A percentile compares a stretch with the other conserved stretches of the same genome.
phyloP scores from a whole-genome alignment of 1,284 basidiomycete genomes.

The Boletus smithii region DNA sequence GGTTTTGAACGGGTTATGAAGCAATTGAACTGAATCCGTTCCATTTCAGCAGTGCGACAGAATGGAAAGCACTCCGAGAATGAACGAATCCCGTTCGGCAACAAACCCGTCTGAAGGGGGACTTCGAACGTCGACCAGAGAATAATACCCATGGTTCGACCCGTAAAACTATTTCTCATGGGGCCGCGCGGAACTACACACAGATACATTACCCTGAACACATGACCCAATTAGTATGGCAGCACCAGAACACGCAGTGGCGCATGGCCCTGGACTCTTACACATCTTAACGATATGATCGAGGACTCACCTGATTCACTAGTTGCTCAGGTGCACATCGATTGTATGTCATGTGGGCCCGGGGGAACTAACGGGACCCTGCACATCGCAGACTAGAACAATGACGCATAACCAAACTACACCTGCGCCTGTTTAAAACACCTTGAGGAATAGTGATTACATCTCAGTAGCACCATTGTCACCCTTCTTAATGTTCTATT shows the following conservation, averaged over 20 bases:
- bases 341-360: neutral
- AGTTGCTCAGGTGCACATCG: conserved; percentile 10
- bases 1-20: conserved; percentile 6
- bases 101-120: neutral
- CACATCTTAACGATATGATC: conserved; percentile 7
- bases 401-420: neutral
- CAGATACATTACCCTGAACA: conserved; percentile 22
- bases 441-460: neutral
- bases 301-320: conserved; percentile 20
- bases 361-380: neutral
- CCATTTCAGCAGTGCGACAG: conserved; percentile 2
- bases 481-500: neutral
- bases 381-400: neutral
- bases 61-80: conserved; percentile 8
- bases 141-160: neutral
- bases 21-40: conserved; percentile 7
- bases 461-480: neutral
- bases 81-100: neutral
- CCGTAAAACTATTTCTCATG: conserved; percentile 20
- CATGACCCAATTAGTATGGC: conserved; percentile 10
- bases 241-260: conserved; percentile 26
- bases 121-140: neutral
- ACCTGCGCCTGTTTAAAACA: neutral
- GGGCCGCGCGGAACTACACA: conserved; percentile 16
- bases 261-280: conserved; percentile 19